A percentile compares a stretch with the other conserved stretches of the same genome.
Evolutionary conservation across 495 filamentous ascomycete species (phyloP).

Genomic region (Amphirosellinia nigrospora): DNA sequence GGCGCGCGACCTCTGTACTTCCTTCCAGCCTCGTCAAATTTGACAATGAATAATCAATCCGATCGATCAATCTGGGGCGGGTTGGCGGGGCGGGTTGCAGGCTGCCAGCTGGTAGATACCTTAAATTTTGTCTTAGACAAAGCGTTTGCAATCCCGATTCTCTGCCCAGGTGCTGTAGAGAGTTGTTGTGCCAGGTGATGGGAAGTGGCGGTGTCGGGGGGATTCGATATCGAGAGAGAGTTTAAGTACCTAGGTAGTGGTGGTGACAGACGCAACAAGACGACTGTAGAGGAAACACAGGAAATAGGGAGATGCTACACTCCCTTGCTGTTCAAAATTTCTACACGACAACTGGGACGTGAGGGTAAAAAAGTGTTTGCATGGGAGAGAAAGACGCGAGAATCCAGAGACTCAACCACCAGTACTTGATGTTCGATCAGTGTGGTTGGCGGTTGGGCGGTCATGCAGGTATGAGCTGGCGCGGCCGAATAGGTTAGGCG

Average conservation of each 20-base stretch:
- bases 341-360: background rate
- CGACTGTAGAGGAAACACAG: background rate
- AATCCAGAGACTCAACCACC: background rate
- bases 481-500: slow-evolving; percentile 26
- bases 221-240: background rate
- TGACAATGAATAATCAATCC: too few relatives aligned
- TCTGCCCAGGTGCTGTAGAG: background rate
- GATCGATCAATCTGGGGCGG: background rate
- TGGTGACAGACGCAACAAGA: background rate
- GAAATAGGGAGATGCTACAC: background rate
- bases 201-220: slow-evolving; percentile 16
- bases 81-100: slow-evolving; percentile 1
- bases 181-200: background rate
- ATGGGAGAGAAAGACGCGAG: slow-evolving; percentile 14
- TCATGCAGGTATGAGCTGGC: slow-evolving; percentile 39
- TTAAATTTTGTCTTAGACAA: background rate
- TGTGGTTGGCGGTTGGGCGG: slow-evolving; percentile 36
- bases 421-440: background rate
- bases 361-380: slow-evolving; percentile 4
- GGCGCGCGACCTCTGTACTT: slow-evolving; percentile 3
- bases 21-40: slow-evolving; percentile 26
- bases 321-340: background rate
- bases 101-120: slow-evolving; percentile 12
- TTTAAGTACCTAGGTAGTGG: background rate
- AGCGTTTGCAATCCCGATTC: background rate